These are phyloP conservation scores for Perkinsus olseni DNA, from an alignment of 169 alveolate species.

Conservation along the genomic window DNA sequence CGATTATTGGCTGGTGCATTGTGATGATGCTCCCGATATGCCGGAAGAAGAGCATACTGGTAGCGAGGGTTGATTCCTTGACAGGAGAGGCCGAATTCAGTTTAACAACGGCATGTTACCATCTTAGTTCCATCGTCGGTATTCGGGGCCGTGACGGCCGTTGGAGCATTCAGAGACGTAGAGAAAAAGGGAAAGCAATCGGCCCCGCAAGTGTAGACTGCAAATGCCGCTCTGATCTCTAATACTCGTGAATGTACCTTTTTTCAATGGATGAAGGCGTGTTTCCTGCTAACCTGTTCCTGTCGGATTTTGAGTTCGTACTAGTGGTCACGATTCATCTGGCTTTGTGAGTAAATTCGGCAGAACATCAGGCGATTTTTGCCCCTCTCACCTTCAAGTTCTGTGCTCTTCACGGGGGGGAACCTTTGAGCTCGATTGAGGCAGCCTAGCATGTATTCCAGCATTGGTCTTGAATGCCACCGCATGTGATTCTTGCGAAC, in stretches of 20 bases:
- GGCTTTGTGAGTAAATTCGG: too few species aligned
- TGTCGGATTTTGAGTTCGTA: background rate
- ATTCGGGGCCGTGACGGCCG: background rate
- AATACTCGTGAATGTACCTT: background rate
- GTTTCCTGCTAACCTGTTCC: background rate
- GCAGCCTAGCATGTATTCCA: too few species aligned
- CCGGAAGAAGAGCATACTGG: background rate
- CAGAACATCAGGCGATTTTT: too few species aligned
- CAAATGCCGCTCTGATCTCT: background rate
- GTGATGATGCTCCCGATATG: background rate
- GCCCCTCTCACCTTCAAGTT: too few species aligned
- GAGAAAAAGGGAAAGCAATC: background rate
- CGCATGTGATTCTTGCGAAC: background rate
- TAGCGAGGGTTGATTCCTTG: background rate
- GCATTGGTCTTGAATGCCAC: background rate
- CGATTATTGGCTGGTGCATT: background rate
- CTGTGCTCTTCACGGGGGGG: too few species aligned
- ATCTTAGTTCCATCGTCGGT: background rate
- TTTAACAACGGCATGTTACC: background rate
- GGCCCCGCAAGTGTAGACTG: background rate
- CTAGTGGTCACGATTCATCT: background rate
- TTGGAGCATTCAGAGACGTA: background rate
- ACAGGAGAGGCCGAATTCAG: background rate
- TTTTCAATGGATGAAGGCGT: background rate
- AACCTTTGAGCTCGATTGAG: too few species aligned